phyloP scores from a whole-genome alignment of 805 yeast genomes.

The Zygotorulaspora danielsina region DNA sequence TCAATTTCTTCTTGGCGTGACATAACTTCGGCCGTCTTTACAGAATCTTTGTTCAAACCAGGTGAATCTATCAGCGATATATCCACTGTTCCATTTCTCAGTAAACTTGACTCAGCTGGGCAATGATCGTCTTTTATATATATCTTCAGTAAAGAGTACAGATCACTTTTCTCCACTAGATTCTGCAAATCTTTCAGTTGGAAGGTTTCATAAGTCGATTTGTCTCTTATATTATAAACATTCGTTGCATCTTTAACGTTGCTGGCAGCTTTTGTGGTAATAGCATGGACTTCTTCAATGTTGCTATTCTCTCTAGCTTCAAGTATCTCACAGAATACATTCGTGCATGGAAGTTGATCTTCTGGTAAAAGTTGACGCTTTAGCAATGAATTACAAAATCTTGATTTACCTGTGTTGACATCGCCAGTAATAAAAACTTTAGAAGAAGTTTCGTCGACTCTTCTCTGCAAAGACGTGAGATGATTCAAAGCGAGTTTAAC shows the following conservation, averaged over 20 bases:
- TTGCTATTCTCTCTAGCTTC: slow-evolving; percentile 74
- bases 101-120: slow-evolving; percentile 62
- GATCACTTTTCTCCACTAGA: slow-evolving; percentile 70
- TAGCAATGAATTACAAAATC: slow-evolving; percentile 87
- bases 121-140: slow-evolving; percentile 66
- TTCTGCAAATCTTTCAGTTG: slow-evolving; percentile 55
- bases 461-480: slow-evolving; percentile 62
- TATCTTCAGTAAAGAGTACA: slow-evolving; percentile 67
- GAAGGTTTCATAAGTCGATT: slow-evolving; percentile 57
- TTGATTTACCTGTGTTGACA: slow-evolving; percentile 92
- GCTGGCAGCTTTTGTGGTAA: slow-evolving; percentile 47
- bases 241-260: slow-evolving; percentile 28
- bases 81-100: slow-evolving; percentile 88
- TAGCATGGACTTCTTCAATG: slow-evolving; percentile 90
- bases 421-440: slow-evolving; percentile 97
- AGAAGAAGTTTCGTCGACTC: slow-evolving; percentile 88
- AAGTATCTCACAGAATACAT: slow-evolving; percentile 90
- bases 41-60: slow-evolving; percentile 88
- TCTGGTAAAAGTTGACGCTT: slow-evolving; percentile 79
- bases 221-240: slow-evolving; percentile 44
- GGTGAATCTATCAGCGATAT: slow-evolving; percentile 95
- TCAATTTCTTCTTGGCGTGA: slow-evolving; percentile 97
- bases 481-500: slow-evolving; percentile 63
- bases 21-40: slow-evolving; percentile 90
- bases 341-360: slow-evolving; percentile 97